Evolutionary conservation across 495 filamentous ascomycete genomes (phyloP).

Genomic region (Hypoxylon crocopeplum): DNA sequence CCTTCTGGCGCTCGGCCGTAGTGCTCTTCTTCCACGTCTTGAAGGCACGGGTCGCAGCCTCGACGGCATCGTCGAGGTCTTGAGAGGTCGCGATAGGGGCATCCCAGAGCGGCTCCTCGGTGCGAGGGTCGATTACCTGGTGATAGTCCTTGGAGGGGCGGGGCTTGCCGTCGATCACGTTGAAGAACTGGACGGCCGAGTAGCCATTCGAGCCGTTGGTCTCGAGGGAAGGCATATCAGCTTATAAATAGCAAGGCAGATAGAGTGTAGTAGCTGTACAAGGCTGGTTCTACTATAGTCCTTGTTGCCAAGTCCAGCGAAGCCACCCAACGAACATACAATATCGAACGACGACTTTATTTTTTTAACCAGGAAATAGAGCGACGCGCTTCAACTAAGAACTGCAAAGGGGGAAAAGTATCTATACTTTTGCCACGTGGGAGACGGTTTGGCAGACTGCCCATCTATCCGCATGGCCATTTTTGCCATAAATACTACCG

Average conservation of each 20-base stretch:
- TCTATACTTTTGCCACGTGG: slow-evolving; percentile 31
- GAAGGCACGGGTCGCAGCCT: slow-evolving; percentile 54
- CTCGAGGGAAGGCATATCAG: slow-evolving; percentile 35
- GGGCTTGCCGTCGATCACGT: slow-evolving; percentile 54
- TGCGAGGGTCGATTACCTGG: slow-evolving; percentile 54
- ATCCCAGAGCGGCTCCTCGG: slow-evolving; percentile 54
- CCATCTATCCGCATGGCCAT: slow-evolving; percentile 16
- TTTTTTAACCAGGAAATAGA: slow-evolving; percentile 6
- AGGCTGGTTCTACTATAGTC: background rate
- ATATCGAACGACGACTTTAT: slow-evolving; percentile 1
- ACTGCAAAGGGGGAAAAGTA: slow-evolving; percentile 5
- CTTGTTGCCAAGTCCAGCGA: slow-evolving; percentile 19
- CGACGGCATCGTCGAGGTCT: slow-evolving; percentile 60
- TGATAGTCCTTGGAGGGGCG: slow-evolving; percentile 44
- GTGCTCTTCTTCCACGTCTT: slow-evolving; percentile 51
- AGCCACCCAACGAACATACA: slow-evolving; percentile 1
- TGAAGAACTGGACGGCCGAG: slow-evolving; percentile 46
- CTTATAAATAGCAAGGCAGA: too few species aligned
- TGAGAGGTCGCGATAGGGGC: slow-evolving; percentile 49
- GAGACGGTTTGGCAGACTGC: background rate
- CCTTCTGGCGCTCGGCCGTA: slow-evolving; percentile 57
- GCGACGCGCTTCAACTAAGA: background rate
- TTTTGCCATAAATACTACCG: slow-evolving; percentile 34
- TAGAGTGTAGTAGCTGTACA: background rate
- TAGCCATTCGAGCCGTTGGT: slow-evolving; percentile 27